Evolutionary conservation across 257 asterid species (phyloP).

Genomic region (Rehmannia glutinosa): DNA sequence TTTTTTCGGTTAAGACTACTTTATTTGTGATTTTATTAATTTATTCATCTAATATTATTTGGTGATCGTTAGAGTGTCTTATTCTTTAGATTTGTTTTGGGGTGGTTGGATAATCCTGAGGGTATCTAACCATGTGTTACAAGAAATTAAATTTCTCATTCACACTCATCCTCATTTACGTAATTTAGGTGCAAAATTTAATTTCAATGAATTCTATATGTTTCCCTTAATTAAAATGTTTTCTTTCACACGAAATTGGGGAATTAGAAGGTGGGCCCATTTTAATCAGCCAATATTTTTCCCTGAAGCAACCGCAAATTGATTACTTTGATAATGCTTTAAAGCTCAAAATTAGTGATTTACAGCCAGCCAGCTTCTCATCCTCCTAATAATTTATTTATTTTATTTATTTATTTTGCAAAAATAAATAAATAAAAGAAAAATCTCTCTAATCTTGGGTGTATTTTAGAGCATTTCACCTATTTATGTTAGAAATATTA

Average conservation of each 20-base stretch:
- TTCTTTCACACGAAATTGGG: constrained; percentile 6
- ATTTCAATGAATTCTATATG: too few species aligned
- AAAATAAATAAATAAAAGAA: background rate
- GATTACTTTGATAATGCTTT: constrained; percentile 12
- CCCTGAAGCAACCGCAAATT: constrained; percentile 24
- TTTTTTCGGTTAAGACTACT: too few species aligned
- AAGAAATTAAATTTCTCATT: background rate
- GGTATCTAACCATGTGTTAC: constrained; percentile 50
- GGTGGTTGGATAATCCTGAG: constrained; percentile 34
- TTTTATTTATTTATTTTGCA: background rate
- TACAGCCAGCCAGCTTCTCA: constrained; percentile 21
- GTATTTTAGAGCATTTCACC: too few species aligned
- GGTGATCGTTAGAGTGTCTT: too few species aligned
- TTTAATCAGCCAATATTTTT: constrained; percentile 16
- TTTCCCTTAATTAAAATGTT: too few species aligned
- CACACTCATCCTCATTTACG: too few species aligned
- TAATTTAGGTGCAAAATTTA: too few species aligned
- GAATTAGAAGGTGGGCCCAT: constrained; percentile 1
- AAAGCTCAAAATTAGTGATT: constrained; percentile 14
- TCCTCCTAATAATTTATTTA: background rate
- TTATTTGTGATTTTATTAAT: too few species aligned
- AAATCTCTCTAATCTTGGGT: background rate
- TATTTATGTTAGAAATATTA: too few species aligned
- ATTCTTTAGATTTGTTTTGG: background rate
- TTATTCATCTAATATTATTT: too few species aligned